Base-by-base conservation (phyloP, 768 basidiomycete genomes). In the Tulasnella sp. region DNA sequence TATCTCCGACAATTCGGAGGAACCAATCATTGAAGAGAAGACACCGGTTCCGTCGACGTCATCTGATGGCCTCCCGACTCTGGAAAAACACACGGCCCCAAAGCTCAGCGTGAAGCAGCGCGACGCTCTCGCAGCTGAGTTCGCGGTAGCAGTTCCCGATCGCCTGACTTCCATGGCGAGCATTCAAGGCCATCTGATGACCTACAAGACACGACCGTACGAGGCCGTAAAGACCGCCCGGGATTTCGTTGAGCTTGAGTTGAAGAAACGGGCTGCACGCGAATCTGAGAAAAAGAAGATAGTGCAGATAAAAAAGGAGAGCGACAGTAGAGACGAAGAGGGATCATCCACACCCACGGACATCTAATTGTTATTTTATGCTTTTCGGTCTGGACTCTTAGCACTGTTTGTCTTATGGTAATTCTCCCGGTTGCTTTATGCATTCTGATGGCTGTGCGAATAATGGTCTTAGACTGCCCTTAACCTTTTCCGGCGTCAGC, bases 101-200 rank as follows among this genome's bases (percentile, higher is more conserved):
- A 52, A 38, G 11, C 45, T 91, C 36, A 84, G 88, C 0, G 79
- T 75, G 40, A 75, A 80, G 1, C 82, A 86, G 77, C 78, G 89
- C 36, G 79, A 81, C 11, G 77, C 78, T 67, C 88, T 93, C 45
- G 90, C 91, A 0, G 81, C 81, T 14, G 82, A 82, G 38, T 94
- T 94, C 80, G 85, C 88, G 3, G 84, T 84, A 0, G 83, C 81
- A 14, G 85, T 94, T 17, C 87, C 88, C 0, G 85, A 87, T 68
- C 81, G 85, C 36, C 82, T 82, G 74, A 80, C 84, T 54, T 83
- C 85, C 67, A 85, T 86, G 81, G 85, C 86, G 11, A 82, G 82
- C 64, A 80, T 88, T 15, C 86, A 87, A 79, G 88, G 90, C 3
- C 92, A 89, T 81, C 81, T 93, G 77, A 91, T 94, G 90, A 82